Percentiles rank a stretch among this genome's conserved stretches.
These are phyloP conservation scores for Euryodendron excelsum DNA, from an alignment of 148 eudicot genomes.

Conservation along the genomic window DNA sequence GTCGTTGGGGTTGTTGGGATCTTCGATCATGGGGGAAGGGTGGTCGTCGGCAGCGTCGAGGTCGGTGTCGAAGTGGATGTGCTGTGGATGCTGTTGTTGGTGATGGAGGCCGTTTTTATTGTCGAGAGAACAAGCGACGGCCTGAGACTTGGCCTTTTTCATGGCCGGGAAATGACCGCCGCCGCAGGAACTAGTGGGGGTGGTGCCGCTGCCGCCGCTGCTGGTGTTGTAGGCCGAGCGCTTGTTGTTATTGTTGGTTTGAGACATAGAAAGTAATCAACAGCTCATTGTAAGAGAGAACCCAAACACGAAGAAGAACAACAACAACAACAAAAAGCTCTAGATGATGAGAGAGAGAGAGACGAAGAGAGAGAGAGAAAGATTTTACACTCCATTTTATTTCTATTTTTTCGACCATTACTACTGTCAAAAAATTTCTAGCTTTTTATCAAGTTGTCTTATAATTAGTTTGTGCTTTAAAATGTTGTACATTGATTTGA, in stretches of 20 bases:
- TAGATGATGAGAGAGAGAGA: neutral
- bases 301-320: neutral
- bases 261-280: constrained; percentile 34
- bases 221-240: constrained; percentile 3
- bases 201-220: constrained; percentile 31
- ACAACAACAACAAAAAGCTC: neutral
- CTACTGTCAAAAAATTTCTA: too few relatives aligned
- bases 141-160: constrained; percentile 66
- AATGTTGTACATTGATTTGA: too few relatives aligned
- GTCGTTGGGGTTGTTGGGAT: constrained; percentile 25
- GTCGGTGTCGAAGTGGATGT: constrained; percentile 37
- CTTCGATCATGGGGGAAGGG: constrained; percentile 36
- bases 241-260: constrained; percentile 22
- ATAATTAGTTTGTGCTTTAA: too few relatives aligned
- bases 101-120: constrained; percentile 38
- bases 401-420: too few relatives aligned
- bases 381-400: too few relatives aligned
- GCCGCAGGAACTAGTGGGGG: constrained; percentile 15
- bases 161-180: constrained; percentile 35
- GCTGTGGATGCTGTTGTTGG: constrained; percentile 15
- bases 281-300: constrained; percentile 10
- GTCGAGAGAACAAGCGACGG: constrained; percentile 33
- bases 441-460: too few relatives aligned
- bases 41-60: constrained; percentile 16
- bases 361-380: neutral